Evolutionary conservation across 257 asterid species (phyloP), one percentile per base, ranked within the genome.

Genomic region (Solanum dulcamara): DNA sequence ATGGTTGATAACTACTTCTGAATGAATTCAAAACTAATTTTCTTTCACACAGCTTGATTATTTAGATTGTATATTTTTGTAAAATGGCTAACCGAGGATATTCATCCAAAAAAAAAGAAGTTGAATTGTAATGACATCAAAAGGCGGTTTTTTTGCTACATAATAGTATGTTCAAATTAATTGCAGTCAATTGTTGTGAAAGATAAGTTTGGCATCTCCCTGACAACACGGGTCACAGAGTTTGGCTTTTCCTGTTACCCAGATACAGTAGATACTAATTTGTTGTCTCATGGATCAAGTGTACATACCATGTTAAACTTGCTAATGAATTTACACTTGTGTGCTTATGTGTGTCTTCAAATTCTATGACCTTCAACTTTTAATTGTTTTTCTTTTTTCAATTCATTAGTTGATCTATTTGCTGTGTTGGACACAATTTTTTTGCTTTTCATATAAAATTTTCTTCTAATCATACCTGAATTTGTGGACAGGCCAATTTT

Each of bases 401-500:
- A 28, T 50, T 50, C 26, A 5, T 74, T 28, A 24, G 12, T 17
- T 64, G 15, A 44, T 81, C 46, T 62, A 14, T 86, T 75, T 88
- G 80, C 74, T 84, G 42, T 83, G 83, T 67, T 82, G 67, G 44
- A 83, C 48, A 38, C 68, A 48, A 72, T 55, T 53, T 66, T 80
- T 84, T 46, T 84, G 70, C 67, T 24, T 74, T 67, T 86, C 72
- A 59, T 38, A 57, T 70, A 28, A 33, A 57, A 32, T 18, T 74
- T 88, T 67, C 37, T 87, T 46, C 48, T 85, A 17, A 86, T 85
- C 81, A 81, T 67, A 86, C 75, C 55, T 77, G 74, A 60, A 86
- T 77, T 84, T 89, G 89, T 67, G 59, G 77, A 86, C 95, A 96
- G 99, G 96, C 98, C 99, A 87, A 93, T 96, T 88, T 91, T 96